These are phyloP conservation scores for Sphagnum contortum DNA, from an alignment of 225 moss, liverwort and hornwort genomes.

Conservation along the genomic window DNA sequence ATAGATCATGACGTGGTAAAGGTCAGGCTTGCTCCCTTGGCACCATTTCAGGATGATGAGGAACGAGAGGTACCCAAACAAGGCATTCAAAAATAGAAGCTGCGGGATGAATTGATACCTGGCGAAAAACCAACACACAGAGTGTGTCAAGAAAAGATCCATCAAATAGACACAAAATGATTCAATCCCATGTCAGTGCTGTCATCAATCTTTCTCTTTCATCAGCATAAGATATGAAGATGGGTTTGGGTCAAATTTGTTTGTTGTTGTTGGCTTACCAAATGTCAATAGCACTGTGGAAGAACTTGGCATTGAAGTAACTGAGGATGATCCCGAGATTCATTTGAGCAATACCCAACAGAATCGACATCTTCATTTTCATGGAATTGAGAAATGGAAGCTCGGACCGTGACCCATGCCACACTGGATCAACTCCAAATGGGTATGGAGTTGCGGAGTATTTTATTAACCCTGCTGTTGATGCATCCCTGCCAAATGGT, in stretches of 20 bases:
- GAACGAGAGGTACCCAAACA: constrained; percentile 73
- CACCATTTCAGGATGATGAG: constrained; percentile 92
- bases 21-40: constrained; percentile 86
- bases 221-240: too few relatives aligned
- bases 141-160: background rate
- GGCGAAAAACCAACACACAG: constrained; percentile 3
- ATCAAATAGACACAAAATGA: background rate
- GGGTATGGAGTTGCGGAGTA: constrained; percentile 49
- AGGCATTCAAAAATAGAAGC: constrained; percentile 68
- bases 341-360: constrained; percentile 85
- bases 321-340: constrained; percentile 90
- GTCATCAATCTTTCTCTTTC: too few relatives aligned
- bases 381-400: constrained; percentile 76
- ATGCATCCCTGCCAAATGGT: constrained; percentile 33
- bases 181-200: background rate
- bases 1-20: constrained; percentile 99
- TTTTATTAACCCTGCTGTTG: constrained; percentile 49
- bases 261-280: constrained; percentile 31
- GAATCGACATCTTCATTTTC: constrained; percentile 99
- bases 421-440: constrained; percentile 87
- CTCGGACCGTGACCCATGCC: constrained; percentile 97
- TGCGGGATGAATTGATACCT: constrained; percentile 98
- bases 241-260: too few relatives aligned
- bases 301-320: constrained; percentile 80
- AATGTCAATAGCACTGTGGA: constrained; percentile 51